phyloP scores from a whole-genome alignment of 805 yeast genomes.

The Candida insectorum region DNA sequence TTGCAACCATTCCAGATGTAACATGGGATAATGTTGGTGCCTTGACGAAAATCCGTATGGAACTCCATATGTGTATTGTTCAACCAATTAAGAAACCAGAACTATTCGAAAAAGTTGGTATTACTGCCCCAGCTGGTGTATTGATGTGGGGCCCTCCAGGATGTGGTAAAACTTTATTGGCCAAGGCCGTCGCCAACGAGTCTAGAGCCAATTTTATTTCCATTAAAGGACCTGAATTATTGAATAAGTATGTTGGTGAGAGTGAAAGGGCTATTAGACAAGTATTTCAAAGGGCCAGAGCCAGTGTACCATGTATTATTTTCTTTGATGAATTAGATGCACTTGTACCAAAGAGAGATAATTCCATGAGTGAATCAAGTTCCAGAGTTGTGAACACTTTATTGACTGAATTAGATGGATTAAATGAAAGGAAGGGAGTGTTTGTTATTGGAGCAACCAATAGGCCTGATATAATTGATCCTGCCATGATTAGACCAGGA shows the following conservation, averaged over 20 bases:
- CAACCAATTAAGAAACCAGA: slow-evolving; percentile 95
- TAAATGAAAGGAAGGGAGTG: slow-evolving; percentile 88
- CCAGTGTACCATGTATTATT: slow-evolving; percentile 89
- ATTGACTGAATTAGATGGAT: slow-evolving; percentile 91
- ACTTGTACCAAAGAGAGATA: slow-evolving; percentile 88
- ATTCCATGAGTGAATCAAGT: slow-evolving; percentile 82
- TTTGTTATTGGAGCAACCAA: slow-evolving; percentile 96
- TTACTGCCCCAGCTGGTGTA: slow-evolving; percentile 95
- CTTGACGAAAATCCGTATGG: slow-evolving; percentile 71
- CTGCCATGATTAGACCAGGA: slow-evolving; percentile 97
- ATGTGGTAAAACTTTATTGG: slow-evolving; percentile 93
- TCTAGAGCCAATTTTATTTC: slow-evolving; percentile 94
- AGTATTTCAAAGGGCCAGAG: slow-evolving; percentile 87
- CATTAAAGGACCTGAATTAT: slow-evolving; percentile 91
- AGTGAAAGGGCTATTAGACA: slow-evolving; percentile 92
- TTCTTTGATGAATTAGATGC: slow-evolving; percentile 97
- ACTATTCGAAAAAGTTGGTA: slow-evolving; percentile 83
- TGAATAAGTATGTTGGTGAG: slow-evolving; percentile 95
- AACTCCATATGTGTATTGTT: slow-evolving; percentile 94
- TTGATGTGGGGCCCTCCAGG: slow-evolving; percentile 99
- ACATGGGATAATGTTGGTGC: slow-evolving; percentile 97
- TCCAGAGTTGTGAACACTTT: slow-evolving; percentile 93
- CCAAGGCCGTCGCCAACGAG: slow-evolving; percentile 97
- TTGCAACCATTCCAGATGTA: slow-evolving; percentile 97
- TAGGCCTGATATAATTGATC: slow-evolving; percentile 97